phyloP scores from a whole-genome alignment of 257 asterid species.

The Hygrophila difformis region DNA sequence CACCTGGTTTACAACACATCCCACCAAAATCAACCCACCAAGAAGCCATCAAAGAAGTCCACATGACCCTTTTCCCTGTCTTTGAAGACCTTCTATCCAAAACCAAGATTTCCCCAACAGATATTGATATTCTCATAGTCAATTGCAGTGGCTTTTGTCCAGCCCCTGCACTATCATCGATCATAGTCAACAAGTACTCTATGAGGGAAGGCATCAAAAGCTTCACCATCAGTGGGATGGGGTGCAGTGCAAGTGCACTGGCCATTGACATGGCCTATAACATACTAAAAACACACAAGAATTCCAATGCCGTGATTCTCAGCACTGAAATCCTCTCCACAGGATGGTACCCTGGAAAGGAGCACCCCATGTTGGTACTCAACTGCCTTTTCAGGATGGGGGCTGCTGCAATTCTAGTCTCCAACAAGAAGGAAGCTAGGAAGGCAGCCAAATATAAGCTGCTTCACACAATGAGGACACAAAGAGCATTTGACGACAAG shows the following conservation, averaged over 20 bases:
- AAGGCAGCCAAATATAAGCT: slow-evolving; percentile 46
- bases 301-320: slow-evolving; percentile 50
- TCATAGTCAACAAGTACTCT: slow-evolving; percentile 32
- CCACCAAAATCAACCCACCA: slow-evolving; percentile 59
- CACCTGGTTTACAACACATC: slow-evolving; percentile 56
- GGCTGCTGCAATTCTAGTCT: slow-evolving; percentile 51
- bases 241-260: slow-evolving; percentile 79
- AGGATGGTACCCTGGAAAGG: slow-evolving; percentile 81
- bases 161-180: slow-evolving; percentile 55
- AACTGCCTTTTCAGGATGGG: slow-evolving; percentile 80
- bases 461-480: slow-evolving; percentile 40
- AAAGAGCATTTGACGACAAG: slow-evolving; percentile 64
- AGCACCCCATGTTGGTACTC: slow-evolving; percentile 41
- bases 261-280: slow-evolving; percentile 57
- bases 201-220: slow-evolving; percentile 62
- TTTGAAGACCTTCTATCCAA: slow-evolving; percentile 42
- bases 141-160: slow-evolving; percentile 97
- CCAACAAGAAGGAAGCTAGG: slow-evolving; percentile 37
- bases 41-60: slow-evolving; percentile 53
- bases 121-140: slow-evolving; percentile 63
- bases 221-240: slow-evolving; percentile 76
- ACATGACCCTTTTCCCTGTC: slow-evolving; percentile 50
- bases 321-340: slow-evolving; percentile 79
- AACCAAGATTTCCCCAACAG: slow-evolving; percentile 29
- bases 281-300: slow-evolving; percentile 33